Evolutionary conservation across 2,329 filamentous ascomycete genomes (phyloP).

Genomic region (Aurifilum marmelostoma): DNA sequence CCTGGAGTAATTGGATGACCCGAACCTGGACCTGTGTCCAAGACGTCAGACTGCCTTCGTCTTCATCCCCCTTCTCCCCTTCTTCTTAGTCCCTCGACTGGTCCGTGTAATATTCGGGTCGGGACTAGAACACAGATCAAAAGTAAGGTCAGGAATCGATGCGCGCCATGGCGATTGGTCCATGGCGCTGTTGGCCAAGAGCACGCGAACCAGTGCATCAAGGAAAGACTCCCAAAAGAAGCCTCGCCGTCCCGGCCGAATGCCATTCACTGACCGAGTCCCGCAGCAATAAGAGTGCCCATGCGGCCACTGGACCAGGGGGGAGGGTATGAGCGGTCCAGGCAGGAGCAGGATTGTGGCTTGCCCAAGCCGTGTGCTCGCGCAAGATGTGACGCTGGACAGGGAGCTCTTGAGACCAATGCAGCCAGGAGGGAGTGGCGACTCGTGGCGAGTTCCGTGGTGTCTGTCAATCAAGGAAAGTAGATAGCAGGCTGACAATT

Average conservation of each 20-base stretch:
- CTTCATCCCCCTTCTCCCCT: neutral
- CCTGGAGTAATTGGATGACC: neutral
- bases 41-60: constrained; percentile 1
- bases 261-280: constrained; percentile 5
- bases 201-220: neutral
- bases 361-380: constrained; percentile 3
- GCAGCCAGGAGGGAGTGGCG: constrained; percentile 1
- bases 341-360: constrained; percentile 2
- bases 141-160: neutral
- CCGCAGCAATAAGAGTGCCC: neutral
- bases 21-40: neutral
- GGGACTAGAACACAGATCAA: neutral
- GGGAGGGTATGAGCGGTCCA: neutral
- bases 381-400: constrained; percentile 4
- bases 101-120: neutral
- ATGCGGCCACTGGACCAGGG: constrained; percentile 1
- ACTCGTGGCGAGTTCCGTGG: neutral
- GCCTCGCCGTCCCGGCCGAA: neutral
- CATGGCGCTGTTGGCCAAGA: neutral
- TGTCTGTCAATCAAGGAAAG: constrained; percentile 12
- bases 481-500: neutral
- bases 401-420: neutral
- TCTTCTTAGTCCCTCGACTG: neutral
- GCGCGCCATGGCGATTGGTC: neutral
- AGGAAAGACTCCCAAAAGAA: neutral